phyloP scores from a whole-genome alignment of 1,284 basidiomycete genomes.

The Pseudozyma thailandica region DNA sequence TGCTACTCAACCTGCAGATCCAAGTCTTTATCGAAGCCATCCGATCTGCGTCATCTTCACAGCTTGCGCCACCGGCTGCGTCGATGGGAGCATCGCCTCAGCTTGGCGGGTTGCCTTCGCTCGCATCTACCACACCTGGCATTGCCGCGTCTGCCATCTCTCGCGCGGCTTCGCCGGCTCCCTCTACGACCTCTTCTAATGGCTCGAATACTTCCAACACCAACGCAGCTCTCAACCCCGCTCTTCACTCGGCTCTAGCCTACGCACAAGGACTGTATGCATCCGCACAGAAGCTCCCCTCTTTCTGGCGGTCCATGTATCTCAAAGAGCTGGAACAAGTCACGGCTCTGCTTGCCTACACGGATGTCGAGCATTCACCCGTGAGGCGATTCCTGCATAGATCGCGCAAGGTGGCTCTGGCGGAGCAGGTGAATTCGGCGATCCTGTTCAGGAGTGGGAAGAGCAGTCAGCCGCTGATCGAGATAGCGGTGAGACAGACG shows the following conservation, averaged over 20 bases:
- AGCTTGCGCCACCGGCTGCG: conserved; percentile 10
- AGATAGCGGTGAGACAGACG: conserved; percentile 61
- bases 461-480: conserved; percentile 60
- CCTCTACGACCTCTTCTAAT: conserved; percentile 49
- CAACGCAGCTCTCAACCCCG: conserved; percentile 37
- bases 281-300: conserved; percentile 52
- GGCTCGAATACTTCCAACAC: conserved; percentile 44
- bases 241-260: conserved; percentile 51
- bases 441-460: conserved; percentile 72
- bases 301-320: conserved; percentile 71
- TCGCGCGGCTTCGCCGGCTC: conserved; percentile 51
- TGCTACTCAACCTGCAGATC: conserved; percentile 83
- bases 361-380: conserved; percentile 77
- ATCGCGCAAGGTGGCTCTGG: conserved; percentile 79
- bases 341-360: conserved; percentile 79
- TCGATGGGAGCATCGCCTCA: conserved; percentile 5
- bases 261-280: conserved; percentile 55
- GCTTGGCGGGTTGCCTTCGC: conserved; percentile 11
- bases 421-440: conserved; percentile 85
- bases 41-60: conserved; percentile 71
- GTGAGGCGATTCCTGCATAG: conserved; percentile 78
- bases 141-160: conserved; percentile 35
- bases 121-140: no score
- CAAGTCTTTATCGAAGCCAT: conserved; percentile 83
- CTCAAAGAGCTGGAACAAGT: conserved; percentile 78